Evolutionary conservation across 805 yeast species (phyloP), one percentile per base, ranked within the genome.

Genomic region (Pichia phayaonensis): DNA sequence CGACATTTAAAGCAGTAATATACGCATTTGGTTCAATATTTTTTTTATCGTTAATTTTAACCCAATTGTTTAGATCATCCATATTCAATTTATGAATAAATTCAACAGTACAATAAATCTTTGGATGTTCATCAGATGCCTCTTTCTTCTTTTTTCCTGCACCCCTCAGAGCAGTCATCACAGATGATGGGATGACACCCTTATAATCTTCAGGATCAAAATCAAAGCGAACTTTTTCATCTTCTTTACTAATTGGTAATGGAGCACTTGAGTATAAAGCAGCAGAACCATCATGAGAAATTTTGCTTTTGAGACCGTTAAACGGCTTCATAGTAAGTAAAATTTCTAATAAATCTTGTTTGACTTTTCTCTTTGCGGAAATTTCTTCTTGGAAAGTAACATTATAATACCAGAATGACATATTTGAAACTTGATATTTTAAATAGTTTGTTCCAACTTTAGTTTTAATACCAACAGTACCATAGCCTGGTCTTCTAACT

Each of bases 221-320:
- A 12, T 40, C 53, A 31, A 53, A 54, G 22, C 55, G 50, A 24
- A 52, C 56, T 24, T 60, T 54, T 29, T 49, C 57, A 22, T 51
- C 53, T 2, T 41, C 44, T 24, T 58, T 56, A 12, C 53, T 59
- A 18, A 59, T 51, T 11, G 58, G 57, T 27, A 60, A 50, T 11
- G 58, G 56, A n/a, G 45, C 49, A 16, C 52, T 46, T 1, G 61
- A 46, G 36, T 57, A 61, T n/a, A 61, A 38, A 3, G 57, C 44
- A 44, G 51, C 55, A 2, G 63, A 55, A 22, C 57, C 56, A 48
- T 61, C 56, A 40, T 61, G 64, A 13, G 65, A 60, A 15, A 60
- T 50, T n/a, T 42, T 36, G 4, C 47, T 41, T 34, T 21, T 54
- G 8, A 53, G 18, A 22, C 56, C 54, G 18, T 31, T 15, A 31